Conservation (phyloP, 768 basidiomycete genomes). For the Pulveroboletus sp. region DNA sequence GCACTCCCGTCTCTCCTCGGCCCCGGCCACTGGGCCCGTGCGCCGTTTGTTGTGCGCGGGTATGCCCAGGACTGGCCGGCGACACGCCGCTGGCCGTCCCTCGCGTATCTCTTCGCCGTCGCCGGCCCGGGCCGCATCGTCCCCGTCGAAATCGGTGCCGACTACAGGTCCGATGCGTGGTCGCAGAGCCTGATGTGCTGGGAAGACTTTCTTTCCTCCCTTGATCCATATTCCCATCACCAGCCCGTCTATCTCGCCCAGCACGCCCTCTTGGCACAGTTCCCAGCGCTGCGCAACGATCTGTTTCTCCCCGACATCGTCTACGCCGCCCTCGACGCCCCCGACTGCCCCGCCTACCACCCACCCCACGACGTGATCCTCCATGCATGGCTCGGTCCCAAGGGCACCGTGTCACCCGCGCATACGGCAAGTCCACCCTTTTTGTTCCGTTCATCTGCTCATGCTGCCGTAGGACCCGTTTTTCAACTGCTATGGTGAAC, state of each 20-base stretch:
- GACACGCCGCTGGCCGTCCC: slow-evolving; percentile 65
- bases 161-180: slow-evolving; percentile 84
- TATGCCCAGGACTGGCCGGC: slow-evolving; percentile 80
- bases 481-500: slow-evolving; percentile 84
- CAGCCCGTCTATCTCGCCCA: slow-evolving; percentile 82
- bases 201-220: slow-evolving; percentile 64
- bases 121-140: slow-evolving; percentile 83
- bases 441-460: slow-evolving; percentile 22
- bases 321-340: slow-evolving; percentile 56
- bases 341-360: slow-evolving; percentile 48
- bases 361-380: slow-evolving; percentile 66
- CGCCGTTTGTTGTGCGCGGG: slow-evolving; percentile 73
- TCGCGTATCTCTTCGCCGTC: slow-evolving; percentile 62
- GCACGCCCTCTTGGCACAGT: slow-evolving; percentile 81
- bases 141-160: slow-evolving; percentile 85
- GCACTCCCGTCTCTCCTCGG: slow-evolving; percentile 55
- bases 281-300: slow-evolving; percentile 73
- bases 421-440: slow-evolving; percentile 60
- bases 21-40: slow-evolving; percentile 42
- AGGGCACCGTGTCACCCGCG: slow-evolving; percentile 79
- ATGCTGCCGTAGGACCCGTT: slow-evolving; percentile 73
- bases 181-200: slow-evolving; percentile 75
- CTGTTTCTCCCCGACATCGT: slow-evolving; percentile 87
- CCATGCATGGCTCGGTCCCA: slow-evolving; percentile 84
- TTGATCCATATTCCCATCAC: slow-evolving; percentile 27